Percentiles rank a stretch among this genome's conserved stretches.
phyloP scores from a whole-genome alignment of 2,329 filamentous ascomycete species.

The Salinomyces thailandicus region DNA sequence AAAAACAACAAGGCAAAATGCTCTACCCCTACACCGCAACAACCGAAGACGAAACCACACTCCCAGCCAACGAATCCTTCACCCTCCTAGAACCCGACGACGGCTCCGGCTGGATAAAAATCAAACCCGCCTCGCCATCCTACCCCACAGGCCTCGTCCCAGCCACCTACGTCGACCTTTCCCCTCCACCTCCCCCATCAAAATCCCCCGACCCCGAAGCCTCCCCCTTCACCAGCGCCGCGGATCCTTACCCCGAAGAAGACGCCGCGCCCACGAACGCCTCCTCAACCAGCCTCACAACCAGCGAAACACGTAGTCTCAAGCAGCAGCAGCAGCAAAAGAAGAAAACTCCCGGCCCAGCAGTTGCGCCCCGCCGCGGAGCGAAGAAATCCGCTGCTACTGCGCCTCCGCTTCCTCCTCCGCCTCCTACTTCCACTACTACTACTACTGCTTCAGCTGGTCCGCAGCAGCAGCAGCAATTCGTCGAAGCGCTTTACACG shows the following conservation, averaged over 20 bases:
- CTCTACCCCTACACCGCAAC: constrained; percentile 74
- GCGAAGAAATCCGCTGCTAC: constrained; percentile 52
- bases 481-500: constrained; percentile 87
- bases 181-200: constrained; percentile 5
- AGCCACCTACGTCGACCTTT: constrained; percentile 67
- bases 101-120: constrained; percentile 82
- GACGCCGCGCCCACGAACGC: too few species aligned
- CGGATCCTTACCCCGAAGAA: too few species aligned
- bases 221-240: constrained; percentile 6
- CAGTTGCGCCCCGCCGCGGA: constrained; percentile 60
- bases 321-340: too few species aligned
- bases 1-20: constrained; percentile 72
- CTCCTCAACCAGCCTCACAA: too few species aligned
- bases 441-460: neutral
- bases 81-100: constrained; percentile 77
- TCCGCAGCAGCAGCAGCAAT: neutral
- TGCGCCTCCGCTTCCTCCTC: too few species aligned
- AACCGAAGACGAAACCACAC: constrained; percentile 69
- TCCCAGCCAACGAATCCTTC: constrained; percentile 70
- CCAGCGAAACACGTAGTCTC: too few species aligned
- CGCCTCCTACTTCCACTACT: too few species aligned
- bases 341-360: constrained; percentile 78
- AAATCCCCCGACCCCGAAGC: constrained; percentile 2
- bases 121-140: constrained; percentile 46
- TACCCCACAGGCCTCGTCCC: constrained; percentile 78